Percentiles rank a stretch among this genome's conserved stretches.
These are phyloP conservation scores for Leishmania aethiopica DNA, from an alignment of 208 protist species.

Conservation along the genomic window DNA sequence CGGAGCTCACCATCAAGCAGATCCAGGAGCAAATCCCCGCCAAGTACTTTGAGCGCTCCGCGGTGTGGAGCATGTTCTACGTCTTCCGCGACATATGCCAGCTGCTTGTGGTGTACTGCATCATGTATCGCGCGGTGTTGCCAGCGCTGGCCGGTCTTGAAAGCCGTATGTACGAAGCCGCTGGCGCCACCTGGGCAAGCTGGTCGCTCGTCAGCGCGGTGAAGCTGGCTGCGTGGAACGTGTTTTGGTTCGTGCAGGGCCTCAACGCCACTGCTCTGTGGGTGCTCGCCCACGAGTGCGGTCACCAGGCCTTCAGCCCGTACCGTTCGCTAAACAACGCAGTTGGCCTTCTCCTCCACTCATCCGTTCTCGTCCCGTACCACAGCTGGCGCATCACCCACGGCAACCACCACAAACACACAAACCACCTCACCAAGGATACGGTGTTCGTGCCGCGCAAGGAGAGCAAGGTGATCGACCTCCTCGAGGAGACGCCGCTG, in stretches of 20 bases:
- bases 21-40: constrained; percentile 79
- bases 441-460: constrained; percentile 84
- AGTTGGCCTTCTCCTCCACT: constrained; percentile 91
- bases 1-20: constrained; percentile 66
- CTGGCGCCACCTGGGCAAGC: constrained; percentile 6
- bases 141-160: constrained; percentile 39
- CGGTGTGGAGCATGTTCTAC: constrained; percentile 49
- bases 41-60: constrained; percentile 75
- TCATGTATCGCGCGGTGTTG: constrained; percentile 61
- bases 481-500: constrained; percentile 76
- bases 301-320: constrained; percentile 92
- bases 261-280: constrained; percentile 89
- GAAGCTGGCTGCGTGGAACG: constrained; percentile 54
- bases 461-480: constrained; percentile 58
- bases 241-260: constrained; percentile 89
- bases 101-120: constrained; percentile 41
- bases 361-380: constrained; percentile 90
- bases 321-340: constrained; percentile 80
- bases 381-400: constrained; percentile 94
- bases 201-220: constrained; percentile 28
- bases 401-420: constrained; percentile 94
- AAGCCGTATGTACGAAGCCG: constrained; percentile 12
- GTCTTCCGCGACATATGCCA: constrained; percentile 69
- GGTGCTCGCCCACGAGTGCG: constrained; percentile 96
- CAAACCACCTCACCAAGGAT: constrained; percentile 93